A percentile compares a stretch with the other conserved stretches of the same genome.
Evolutionary conservation across 352 stramenopile genomes (phyloP).

Genomic region (Phytopythium chamaehyphon): DNA sequence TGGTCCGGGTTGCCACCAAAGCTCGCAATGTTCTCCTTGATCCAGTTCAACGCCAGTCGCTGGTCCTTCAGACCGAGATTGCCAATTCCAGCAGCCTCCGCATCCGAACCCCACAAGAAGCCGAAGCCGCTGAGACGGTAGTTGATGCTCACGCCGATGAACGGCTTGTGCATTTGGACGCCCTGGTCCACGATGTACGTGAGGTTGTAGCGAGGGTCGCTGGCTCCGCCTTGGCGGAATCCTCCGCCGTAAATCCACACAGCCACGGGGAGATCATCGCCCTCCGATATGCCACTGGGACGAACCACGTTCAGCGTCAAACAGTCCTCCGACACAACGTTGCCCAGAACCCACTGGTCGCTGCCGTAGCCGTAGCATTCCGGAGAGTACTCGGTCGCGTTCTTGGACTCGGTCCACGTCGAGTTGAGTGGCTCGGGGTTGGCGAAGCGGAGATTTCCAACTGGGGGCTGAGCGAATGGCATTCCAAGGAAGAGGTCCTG

Average conservation of each 20-base stretch:
- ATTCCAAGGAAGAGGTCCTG: conserved; percentile 30
- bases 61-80: conserved; percentile 90
- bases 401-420: conserved; percentile 15
- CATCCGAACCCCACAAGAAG: conserved; percentile 24
- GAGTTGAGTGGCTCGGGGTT: conserved; percentile 15
- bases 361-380: conserved; percentile 32
- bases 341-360: conserved; percentile 15
- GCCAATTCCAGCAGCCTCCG: conserved; percentile 42
- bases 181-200: conserved; percentile 26
- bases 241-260: conserved; percentile 20
- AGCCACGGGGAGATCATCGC: conserved; percentile 14
- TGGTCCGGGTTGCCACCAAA: conserved; percentile 80
- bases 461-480: conserved; percentile 24
- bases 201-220: conserved; percentile 25
- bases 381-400: conserved; percentile 33
- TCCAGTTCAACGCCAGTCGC: conserved; percentile 71
- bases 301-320: conserved; percentile 80
- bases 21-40: conserved; percentile 69
- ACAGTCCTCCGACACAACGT: conserved; percentile 66
- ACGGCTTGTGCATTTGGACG: conserved; percentile 11
- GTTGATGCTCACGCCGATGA: conserved; percentile 36
- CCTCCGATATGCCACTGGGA: conserved; percentile 23
- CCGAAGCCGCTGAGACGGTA: conserved; percentile 32
- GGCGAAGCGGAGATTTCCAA: conserved; percentile 17
- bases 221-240: conserved; percentile 16